Evolutionary conservation across 2,329 filamentous ascomycete genomes (phyloP).

Genomic region (Diplocarpon mali): DNA sequence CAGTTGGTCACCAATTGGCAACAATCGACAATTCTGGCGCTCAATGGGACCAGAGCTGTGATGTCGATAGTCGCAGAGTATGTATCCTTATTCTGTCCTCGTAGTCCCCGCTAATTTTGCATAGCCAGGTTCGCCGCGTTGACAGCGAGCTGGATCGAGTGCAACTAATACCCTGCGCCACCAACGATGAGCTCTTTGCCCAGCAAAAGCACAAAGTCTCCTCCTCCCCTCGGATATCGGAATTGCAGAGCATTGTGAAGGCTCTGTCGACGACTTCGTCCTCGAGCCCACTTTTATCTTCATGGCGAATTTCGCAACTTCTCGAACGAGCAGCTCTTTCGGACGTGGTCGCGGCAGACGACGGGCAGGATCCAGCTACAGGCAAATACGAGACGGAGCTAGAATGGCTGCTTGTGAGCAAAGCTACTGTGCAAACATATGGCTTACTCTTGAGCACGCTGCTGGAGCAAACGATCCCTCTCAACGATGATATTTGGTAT

Average conservation of each 20-base stretch:
- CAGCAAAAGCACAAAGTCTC: slow-evolving; percentile 25
- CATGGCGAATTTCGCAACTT: slow-evolving; percentile 47
- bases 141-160: slow-evolving; percentile 57
- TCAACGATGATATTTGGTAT: slow-evolving; percentile 86
- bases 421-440: slow-evolving; percentile 85
- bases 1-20: too few relatives aligned
- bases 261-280: slow-evolving; percentile 59
- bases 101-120: slow-evolving; percentile 3
- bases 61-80: slow-evolving; percentile 40
- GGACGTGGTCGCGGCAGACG: slow-evolving; percentile 19
- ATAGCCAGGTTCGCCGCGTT: slow-evolving; percentile 45
- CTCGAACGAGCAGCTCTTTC: slow-evolving; percentile 52
- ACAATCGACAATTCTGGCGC: background rate
- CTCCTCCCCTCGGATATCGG: slow-evolving; percentile 41
- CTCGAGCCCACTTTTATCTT: slow-evolving; percentile 49
- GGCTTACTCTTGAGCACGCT: slow-evolving; percentile 68
- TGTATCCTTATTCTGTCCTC: slow-evolving; percentile 11
- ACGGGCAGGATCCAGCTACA: slow-evolving; percentile 27
- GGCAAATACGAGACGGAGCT: slow-evolving; percentile 61
- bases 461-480: slow-evolving; percentile 68
- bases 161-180: slow-evolving; percentile 36
- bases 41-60: slow-evolving; percentile 3
- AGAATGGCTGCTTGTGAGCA: slow-evolving; percentile 83
- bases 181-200: slow-evolving; percentile 30
- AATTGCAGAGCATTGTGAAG: slow-evolving; percentile 58